Base-by-base conservation (phyloP, 164 flowering plant species). In the Chimonanthus salicifolius region DNA sequence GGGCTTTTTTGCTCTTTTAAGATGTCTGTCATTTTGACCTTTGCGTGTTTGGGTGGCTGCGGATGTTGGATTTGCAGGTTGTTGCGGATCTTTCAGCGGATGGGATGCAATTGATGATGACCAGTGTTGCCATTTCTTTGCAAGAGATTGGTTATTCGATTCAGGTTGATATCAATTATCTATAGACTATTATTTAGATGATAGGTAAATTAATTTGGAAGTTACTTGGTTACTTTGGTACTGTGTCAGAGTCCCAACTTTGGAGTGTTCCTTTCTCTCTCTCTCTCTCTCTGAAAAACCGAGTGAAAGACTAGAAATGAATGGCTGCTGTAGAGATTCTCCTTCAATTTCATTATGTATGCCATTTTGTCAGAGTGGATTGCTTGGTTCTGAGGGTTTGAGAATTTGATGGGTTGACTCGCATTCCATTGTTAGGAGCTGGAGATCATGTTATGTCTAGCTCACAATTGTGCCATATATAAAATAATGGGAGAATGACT, bases 51-150 rank as follows among this genome's bases (percentile, higher is more conserved):
- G 70, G 66, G 51, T 49, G n/a, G 33, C 43, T 65, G 7, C 47
- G 33, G 68, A 7, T 67, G 7, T 69, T 67, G 74, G 68, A 15
- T 51, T 70, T 87, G 84, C 80, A 96, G 99, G 96, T 96, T 11
- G 87, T 96, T 82, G 87, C 88, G 7, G 91, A 96, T 91, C 84
- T 92, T 62, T 79, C 83, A 66, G 82, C 84, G 78, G 95, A 89
- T 82, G 84, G 89, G 47, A 83, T 82, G 60, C 97, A 96, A 72
- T 74, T 96, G 81, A 65, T 84, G 79, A 92, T 94, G 98, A 87
- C 79, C 50, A 91, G 91, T 68, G 80, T 96, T 75, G 90, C 90
- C 62, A 82, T 81, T 75, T 89, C 97, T 33, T 84, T 96, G 86
- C 84, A 67, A 71, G 90, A 87, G 83, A 84, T 92, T 58, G 99